Percentiles rank a stretch among this genome's conserved stretches.
Conservation (phyloP, 2,329 filamentous ascomycete species). For the Huntiella bhutanensis region DNA sequence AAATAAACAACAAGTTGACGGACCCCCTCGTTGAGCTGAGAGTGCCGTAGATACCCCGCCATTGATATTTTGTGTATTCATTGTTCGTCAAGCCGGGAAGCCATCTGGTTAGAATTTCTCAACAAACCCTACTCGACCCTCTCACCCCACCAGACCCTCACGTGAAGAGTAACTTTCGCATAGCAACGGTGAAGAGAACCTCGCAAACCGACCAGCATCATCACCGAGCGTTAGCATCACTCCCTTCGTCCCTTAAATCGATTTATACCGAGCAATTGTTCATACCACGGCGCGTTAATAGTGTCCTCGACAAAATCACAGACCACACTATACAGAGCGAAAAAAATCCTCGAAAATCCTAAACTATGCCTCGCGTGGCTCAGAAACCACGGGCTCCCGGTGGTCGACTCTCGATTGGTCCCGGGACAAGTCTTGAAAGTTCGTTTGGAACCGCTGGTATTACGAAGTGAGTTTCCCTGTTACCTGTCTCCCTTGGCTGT, state of each 20-base stretch:
- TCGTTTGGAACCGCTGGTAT: constrained; percentile 33
- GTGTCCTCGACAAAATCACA: neutral
- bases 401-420: constrained; percentile 27
- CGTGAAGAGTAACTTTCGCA: too few species aligned
- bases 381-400: constrained; percentile 32
- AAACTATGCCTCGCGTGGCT: constrained; percentile 37
- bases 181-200: neutral
- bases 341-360: constrained; percentile 12
- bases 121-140: too few species aligned
- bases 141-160: too few species aligned
- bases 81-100: too few species aligned
- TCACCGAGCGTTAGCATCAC: neutral
- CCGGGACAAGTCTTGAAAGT: constrained; percentile 22
- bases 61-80: too few species aligned
- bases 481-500: constrained; percentile 3
- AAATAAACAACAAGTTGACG: too few species aligned
- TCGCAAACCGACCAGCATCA: neutral
- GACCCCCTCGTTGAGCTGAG: too few species aligned
- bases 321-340: neutral
- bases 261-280: too few species aligned
- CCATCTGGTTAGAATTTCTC: too few species aligned
- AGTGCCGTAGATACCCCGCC: too few species aligned
- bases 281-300: neutral
- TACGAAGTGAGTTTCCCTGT: constrained; percentile 28
- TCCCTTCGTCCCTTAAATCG: too few species aligned